These are phyloP conservation scores for Ophiosphaerella korrae DNA, from an alignment of 2,329 filamentous ascomycete species.

Conservation along the genomic window DNA sequence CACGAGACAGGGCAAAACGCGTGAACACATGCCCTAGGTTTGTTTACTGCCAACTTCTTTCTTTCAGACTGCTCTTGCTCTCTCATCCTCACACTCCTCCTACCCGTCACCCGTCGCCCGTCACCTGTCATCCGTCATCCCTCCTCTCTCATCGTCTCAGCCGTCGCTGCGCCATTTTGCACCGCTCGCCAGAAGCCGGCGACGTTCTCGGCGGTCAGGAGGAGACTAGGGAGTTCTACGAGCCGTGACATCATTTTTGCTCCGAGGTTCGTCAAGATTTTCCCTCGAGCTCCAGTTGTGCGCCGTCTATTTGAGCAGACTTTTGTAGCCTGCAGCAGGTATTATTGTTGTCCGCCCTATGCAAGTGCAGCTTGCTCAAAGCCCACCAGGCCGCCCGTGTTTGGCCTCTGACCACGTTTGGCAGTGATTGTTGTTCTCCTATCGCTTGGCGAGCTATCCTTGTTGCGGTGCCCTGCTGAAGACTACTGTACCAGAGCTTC, in stretches of 20 bases:
- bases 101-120: too few species aligned
- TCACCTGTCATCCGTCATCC: too few species aligned
- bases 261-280: constrained; percentile 30
- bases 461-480: constrained; percentile 1
- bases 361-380: constrained; percentile 8
- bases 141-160: neutral
- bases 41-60: constrained; percentile 15
- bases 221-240: constrained; percentile 3
- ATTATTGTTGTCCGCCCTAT: too few species aligned
- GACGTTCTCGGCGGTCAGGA: constrained; percentile 1
- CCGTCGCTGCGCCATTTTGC: neutral
- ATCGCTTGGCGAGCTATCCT: constrained; percentile 13
- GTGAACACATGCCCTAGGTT: constrained; percentile 24
- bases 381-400: constrained; percentile 3
- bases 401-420: constrained; percentile 10
- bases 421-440: constrained; percentile 8
- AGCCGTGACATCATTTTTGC: constrained; percentile 32
- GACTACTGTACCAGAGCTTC: constrained; percentile 25
- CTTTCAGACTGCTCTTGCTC: neutral
- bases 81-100: neutral
- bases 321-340: neutral
- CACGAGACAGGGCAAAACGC: constrained; percentile 25
- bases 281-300: constrained; percentile 4
- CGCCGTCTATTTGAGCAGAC: constrained; percentile 1
- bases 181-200: constrained; percentile 4